These are phyloP conservation scores for Avena insularis DNA, from an alignment of 176 grass and related monocot species.

Conservation along the genomic window DNA sequence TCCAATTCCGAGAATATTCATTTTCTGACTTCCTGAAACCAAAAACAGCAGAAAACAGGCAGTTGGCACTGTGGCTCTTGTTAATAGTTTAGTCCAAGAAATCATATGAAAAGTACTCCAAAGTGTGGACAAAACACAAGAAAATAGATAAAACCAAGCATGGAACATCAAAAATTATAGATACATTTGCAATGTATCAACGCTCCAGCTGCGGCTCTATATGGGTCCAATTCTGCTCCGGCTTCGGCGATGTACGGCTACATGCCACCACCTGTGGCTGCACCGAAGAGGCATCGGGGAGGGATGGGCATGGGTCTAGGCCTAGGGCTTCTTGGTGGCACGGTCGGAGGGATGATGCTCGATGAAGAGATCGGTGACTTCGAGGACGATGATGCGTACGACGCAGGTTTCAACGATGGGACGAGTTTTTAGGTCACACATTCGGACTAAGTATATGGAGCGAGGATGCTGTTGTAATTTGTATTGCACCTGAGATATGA, in stretches of 20 bases:
- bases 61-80: too few relatives aligned
- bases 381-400: background rate
- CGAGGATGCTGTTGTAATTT: too few relatives aligned
- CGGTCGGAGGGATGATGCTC: conserved; percentile 42
- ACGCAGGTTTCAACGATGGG: conserved; percentile 41
- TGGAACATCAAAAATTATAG: too few relatives aligned
- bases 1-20: too few relatives aligned
- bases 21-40: too few relatives aligned
- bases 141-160: too few relatives aligned
- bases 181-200: too few relatives aligned
- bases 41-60: too few relatives aligned
- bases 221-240: conserved; percentile 40
- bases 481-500: too few relatives aligned
- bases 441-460: background rate
- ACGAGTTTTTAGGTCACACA: conserved; percentile 26
- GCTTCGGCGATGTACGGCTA: conserved; percentile 52
- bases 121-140: too few relatives aligned
- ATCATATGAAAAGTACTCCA: too few relatives aligned
- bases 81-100: too few relatives aligned
- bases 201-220: background rate
- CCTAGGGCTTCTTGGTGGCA: conserved; percentile 44
- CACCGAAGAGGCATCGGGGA: conserved; percentile 2
- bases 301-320: conserved; percentile 46
- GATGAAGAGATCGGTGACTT: background rate
- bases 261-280: background rate